Evolutionary conservation across 1,139 yeast genomes (phyloP), one percentile per base, ranked within the genome.

Genomic region (Pichia sp.): DNA sequence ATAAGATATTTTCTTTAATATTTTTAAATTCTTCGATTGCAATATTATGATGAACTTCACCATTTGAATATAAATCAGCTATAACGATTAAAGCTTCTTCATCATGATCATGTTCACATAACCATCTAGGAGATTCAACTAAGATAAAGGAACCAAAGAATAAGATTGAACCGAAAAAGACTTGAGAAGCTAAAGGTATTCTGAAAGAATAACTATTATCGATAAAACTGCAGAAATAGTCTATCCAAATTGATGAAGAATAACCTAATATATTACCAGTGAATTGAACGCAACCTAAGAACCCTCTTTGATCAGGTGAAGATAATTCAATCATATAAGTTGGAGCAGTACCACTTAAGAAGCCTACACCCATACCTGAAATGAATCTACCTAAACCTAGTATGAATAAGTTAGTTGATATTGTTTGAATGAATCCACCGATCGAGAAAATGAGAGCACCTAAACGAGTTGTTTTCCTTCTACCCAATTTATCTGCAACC

Each of bases 311-410:
- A 48, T 83, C 82, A 1, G 96, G 88, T 14, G 95, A 95, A 31
- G 93, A 79, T 45, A 89, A 85, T 59, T 89, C 97, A 6, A 86
- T 76, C 63, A 88, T 96, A 61, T 86, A 89, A 38, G 91, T 85
- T 0, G 97, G 96, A n/a, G 91, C 93, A 40, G 88, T 85, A 6
- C 95, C 85, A n/a, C 94, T 82, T 42, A 89, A 69, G 55, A 85
- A 72, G 11, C 96, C 97, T 35, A 89, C 89, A 14, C 95, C 96
- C 28, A 88, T 53, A 57, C 96, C 96, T 35, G 89, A 76, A 33
- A 88, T 71, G 36, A 86, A 71, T 51, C 97, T 71, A 1, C 96
- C 96, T 28, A 75, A 46, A 23, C 84, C 77, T 60, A 88, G 67
- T 38, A 70, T 60, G 18, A 55, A 31, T 59, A 80, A 71, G 39